A percentile compares a stretch with the other conserved stretches of the same genome.
These are phyloP conservation scores for Silene noctiflora DNA, from an alignment of 179 eudicot species.

Conservation along the genomic window DNA sequence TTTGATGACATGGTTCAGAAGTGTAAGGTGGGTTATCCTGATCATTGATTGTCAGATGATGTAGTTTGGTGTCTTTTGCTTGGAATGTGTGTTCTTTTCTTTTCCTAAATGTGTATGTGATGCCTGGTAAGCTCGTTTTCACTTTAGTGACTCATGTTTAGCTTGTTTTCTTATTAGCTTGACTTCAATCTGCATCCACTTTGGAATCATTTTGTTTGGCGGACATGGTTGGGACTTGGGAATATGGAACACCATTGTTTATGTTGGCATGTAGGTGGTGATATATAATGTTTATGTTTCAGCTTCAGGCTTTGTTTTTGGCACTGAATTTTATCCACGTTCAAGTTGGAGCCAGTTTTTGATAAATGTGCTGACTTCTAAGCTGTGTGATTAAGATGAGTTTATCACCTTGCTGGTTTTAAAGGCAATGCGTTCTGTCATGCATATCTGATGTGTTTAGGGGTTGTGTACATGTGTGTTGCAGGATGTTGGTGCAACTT, in stretches of 20 bases:
- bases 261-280: background rate
- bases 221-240: background rate
- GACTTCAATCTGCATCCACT: background rate
- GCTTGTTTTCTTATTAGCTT: background rate
- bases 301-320: background rate
- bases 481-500: slow-evolving; percentile 96
- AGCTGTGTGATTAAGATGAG: background rate
- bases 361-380: background rate
- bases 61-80: background rate
- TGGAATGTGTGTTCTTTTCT: background rate
- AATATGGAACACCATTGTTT: background rate
- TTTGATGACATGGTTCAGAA: slow-evolving; percentile 95
- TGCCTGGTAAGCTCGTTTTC: background rate
- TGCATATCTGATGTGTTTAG: slow-evolving; percentile 11
- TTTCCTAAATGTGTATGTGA: background rate
- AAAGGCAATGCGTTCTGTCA: background rate
- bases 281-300: background rate
- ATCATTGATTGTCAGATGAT: background rate
- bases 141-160: background rate
- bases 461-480: slow-evolving; percentile 9
- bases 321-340: background rate
- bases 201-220: background rate
- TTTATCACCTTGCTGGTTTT: background rate
- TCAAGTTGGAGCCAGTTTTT: background rate
- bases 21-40: slow-evolving; percentile 69